Conservation (phyloP, 192 early-diverging fungal genomes). For the Coemansia sp. region DNA sequence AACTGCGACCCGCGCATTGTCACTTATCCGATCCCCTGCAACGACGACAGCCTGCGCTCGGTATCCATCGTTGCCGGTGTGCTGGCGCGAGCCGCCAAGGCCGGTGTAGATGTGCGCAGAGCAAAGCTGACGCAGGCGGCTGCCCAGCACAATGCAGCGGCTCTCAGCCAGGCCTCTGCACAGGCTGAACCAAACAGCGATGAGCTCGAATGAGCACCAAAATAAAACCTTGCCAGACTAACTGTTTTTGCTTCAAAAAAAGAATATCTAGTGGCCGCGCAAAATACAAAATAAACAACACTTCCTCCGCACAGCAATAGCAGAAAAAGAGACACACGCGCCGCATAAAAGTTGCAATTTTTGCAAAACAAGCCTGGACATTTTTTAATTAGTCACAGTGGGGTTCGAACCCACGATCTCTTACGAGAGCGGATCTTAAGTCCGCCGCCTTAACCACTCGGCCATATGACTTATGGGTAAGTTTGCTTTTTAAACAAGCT, state of each 20-base stretch:
- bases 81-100: constrained; percentile 64
- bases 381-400: constrained; percentile 11
- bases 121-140: constrained; percentile 6
- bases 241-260: too few species aligned
- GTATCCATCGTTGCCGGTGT: constrained; percentile 81
- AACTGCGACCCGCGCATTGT: constrained; percentile 83
- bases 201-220: too few species aligned
- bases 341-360: too few species aligned
- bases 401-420: constrained; percentile 45
- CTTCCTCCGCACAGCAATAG: too few species aligned
- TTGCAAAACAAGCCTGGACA: too few species aligned
- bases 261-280: too few species aligned
- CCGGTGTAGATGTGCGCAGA: constrained; percentile 52
- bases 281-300: too few species aligned
- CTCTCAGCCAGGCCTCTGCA: constrained; percentile 1
- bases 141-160: background rate
- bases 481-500: too few species aligned
- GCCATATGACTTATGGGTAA: constrained; percentile 11
- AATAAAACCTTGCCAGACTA: too few species aligned
- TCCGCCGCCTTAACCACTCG: constrained; percentile 37
- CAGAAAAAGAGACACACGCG: too few species aligned
- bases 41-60: constrained; percentile 81
- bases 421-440: constrained; percentile 32
- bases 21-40: constrained; percentile 90
- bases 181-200: constrained; percentile 3